Base-by-base conservation (phyloP, 2,329 filamentous ascomycete species). In the Ramichloridium luteum region DNA sequence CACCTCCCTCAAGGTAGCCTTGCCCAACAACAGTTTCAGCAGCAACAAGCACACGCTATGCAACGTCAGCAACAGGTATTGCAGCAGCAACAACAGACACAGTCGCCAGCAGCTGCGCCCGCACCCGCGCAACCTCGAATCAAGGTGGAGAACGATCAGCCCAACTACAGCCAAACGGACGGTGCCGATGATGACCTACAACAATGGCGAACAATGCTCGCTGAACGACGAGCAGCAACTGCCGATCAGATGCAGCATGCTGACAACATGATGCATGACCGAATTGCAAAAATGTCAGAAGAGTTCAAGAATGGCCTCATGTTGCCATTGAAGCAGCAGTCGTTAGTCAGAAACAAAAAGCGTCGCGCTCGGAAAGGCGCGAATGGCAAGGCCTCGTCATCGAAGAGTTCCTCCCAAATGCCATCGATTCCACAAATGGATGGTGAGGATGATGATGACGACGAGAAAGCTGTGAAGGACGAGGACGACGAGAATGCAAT, bases 401-500 rank as follows among this genome's bases (percentile, higher is more conserved):
- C 37, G 8, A 27, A 29, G 16, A 34, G 36, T 4, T 35, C 31
- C 20, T 29, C 13, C 25, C 33, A 12, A 25, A 16, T 20, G 18
- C 29, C 48, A 12, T 33, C 38, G 2, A 56, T 63, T 9, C 54
- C 61, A 20, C 62, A 64, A 34, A 54, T 67, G 16, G 70, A 74
- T 45, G 80, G 77, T 4, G 64, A 66, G 23, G 64, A 72, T 45
- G 53, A 60, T 10, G 59, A 65, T 25, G 57, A 64, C 27, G 54
- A 58, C 27, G 56, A 60, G 33, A 31, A 38, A 5, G 44, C 43
- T 22, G 31, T 51, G 36, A 60, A 68, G 14, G 73, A 74, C 31
- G 50, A 57, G 31, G 49, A 56, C 9, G 86, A 94, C 43, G 88
- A 93, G 44, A 86, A 98, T 55, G 90, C 88, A 2, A 98, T 98